Percentiles rank a stretch among this genome's conserved stretches.
These are phyloP conservation scores for Gossypium lobatum DNA, from an alignment of 441 rosid genomes.

Conservation along the genomic window DNA sequence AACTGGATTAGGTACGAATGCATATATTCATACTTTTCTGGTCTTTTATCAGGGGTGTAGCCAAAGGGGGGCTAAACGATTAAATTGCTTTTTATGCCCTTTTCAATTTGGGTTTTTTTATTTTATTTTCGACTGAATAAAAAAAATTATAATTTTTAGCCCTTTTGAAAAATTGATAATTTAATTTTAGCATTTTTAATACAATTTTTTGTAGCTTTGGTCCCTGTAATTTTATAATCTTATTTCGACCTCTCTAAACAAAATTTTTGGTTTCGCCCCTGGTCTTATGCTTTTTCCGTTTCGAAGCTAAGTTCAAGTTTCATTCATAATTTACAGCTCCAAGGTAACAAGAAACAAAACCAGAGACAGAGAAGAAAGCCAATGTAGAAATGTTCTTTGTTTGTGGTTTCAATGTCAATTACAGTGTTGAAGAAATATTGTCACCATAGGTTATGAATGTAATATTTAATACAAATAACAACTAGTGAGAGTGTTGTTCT, in stretches of 20 bases:
- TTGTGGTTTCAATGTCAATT: constrained; percentile 27
- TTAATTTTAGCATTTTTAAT: no score
- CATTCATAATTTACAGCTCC: constrained; percentile 27
- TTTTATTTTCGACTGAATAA: no score
- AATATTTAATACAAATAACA: constrained; percentile 15
- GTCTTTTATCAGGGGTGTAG: no score
- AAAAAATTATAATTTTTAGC: no score
- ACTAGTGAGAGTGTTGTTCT: constrained; percentile 3
- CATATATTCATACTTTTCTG: constrained; percentile 1
- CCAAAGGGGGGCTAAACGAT: no score
- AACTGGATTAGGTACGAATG: constrained; percentile 54
- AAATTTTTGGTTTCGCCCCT: background rate
- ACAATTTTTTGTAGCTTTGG: no score
- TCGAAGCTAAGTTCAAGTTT: background rate
- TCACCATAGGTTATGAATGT: constrained; percentile 12
- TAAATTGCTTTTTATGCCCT: no score
- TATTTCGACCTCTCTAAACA: no score
- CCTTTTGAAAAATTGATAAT: no score
- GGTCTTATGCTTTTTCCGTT: constrained; percentile 1
- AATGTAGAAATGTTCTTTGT: constrained; percentile 14
- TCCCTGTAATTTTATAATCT: no score
- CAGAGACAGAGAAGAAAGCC: constrained; percentile 30
- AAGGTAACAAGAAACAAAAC: constrained; percentile 25
- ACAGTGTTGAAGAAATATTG: constrained; percentile 8
- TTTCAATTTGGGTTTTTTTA: no score